Evolutionary conservation across 2,329 filamentous ascomycete genomes (phyloP), one percentile per base, ranked within the genome.

Genomic region (Aspergillus sp.): DNA sequence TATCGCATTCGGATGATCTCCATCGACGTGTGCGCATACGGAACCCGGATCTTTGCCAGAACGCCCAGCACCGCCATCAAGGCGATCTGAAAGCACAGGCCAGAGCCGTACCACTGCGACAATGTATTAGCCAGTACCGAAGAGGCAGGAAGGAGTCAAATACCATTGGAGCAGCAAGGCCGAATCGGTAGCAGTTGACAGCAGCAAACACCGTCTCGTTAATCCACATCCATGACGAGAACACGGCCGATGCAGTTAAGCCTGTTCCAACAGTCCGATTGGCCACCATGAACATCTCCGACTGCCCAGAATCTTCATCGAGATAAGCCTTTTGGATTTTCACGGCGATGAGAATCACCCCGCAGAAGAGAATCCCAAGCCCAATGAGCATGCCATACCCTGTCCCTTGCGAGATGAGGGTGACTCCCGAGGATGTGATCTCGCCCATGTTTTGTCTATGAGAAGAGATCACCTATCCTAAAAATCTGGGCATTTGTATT

Each of bases 1-100:
- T 81, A 80, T 52, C 78, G 66, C 65, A 74, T 74, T 3, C 70
- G 70, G 36, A 80, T 74, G 42, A 81, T 78, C 56, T 80, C 78
- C 1, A 80, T 68, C 2, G 75, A 78, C 0, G 78, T 80, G 51
- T 80, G 78, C 0, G 78, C 78, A 52, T 79, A 78, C 0, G 78
- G 78, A 0, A 79, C 76, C 36, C 77, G 66, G 31, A 79, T 70
- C 59, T 80, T 81, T 11, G 74, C 74, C 42, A 79, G 62, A 5
- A 81, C 76, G 3, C 78, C 78, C 1, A 81, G 65, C 1, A 71
- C 70, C 2, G 77, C 76, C 74, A 81, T 79, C 31, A 80, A 63
- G 4, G 76, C 76, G 49, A 80, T 78, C 60, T 80, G 75, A 47
- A 78, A 79, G 36, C 67, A 75, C 10, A 75, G 68, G 9, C 72